Evolutionary conservation across 1,139 yeast genomes (phyloP), one percentile per base, ranked within the genome.

Genomic region (Candida sanyaensis): DNA sequence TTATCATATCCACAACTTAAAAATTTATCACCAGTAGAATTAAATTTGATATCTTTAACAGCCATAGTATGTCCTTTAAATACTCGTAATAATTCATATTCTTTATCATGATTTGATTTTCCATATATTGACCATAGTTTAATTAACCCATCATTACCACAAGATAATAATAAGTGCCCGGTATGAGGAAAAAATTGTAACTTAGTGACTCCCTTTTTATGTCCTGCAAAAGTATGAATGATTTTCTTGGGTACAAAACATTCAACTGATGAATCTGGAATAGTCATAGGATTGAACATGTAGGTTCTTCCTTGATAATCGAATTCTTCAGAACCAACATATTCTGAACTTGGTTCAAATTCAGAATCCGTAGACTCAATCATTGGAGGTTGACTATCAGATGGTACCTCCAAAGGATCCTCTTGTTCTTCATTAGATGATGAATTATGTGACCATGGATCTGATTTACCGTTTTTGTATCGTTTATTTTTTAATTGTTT

Each of bases 1-100:
- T 75, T 78, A 62, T 91, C 97, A 63, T 78, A 88, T 0, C 92
- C 81, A 50, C 90, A 81, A 61, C 95, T 86, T n/a, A 89, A 57
- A 59, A 91, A 88, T 47, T 63, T 64, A 4, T 68, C 59, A 0
- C 97, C 97, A 12, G 63, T 64, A 6, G 69, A 64, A 52, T 73
- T 74, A 66, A 91, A 90, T 17, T 69, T 68, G 2, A 88, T 63
- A 53, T 84, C 88, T 55, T 83, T 86, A 2, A 90, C 84, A 0
- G 96, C 81, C 50, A 75, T 78, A 0, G 67, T 57, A 62, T 90
- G 96, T 0, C 96, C 96, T 49, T 65, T 68, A 58, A 72, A 90
- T 2, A 83, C 84, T 51, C 97, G 65, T 3, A 89, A 64, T n/a
- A 86, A 70, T 51, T 73, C 77, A 28, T 80, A 68, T 21, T 80